Percentiles rank a stretch among this genome's conserved stretches.
These are phyloP conservation scores for Parathielavia appendiculata DNA, from an alignment of 495 filamentous ascomycete species.

Conservation along the genomic window DNA sequence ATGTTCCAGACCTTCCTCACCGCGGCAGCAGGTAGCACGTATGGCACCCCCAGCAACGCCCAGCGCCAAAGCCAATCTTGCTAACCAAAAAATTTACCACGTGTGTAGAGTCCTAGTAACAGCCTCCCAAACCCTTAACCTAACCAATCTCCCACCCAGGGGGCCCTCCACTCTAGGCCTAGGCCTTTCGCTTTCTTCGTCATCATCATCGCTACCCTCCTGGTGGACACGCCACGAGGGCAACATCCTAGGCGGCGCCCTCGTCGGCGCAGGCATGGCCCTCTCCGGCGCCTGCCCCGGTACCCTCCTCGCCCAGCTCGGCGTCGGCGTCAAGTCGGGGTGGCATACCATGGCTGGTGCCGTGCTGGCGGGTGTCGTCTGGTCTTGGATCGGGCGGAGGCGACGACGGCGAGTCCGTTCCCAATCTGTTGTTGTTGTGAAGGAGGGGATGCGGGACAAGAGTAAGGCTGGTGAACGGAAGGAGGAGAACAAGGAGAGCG, in stretches of 20 bases:
- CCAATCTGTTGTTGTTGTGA: too few relatives aligned
- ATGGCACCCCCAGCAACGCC: slow-evolving; percentile 25
- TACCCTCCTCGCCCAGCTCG: slow-evolving; percentile 51
- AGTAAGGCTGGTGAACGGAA: too few relatives aligned
- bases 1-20: slow-evolving; percentile 56
- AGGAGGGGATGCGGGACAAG: too few relatives aligned
- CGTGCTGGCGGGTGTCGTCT: slow-evolving; percentile 42
- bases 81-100: too few relatives aligned
- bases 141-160: slow-evolving; percentile 32
- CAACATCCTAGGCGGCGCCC: slow-evolving; percentile 51
- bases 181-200: too few relatives aligned
- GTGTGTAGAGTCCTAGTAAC: slow-evolving; percentile 31
- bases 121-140: slow-evolving; percentile 29
- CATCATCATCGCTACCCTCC: too few relatives aligned
- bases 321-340: slow-evolving; percentile 42
- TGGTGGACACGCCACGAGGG: slow-evolving; percentile 43
- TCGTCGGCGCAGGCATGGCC: slow-evolving; percentile 52
- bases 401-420: too few relatives aligned
- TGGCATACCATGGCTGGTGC: slow-evolving; percentile 40
- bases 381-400: slow-evolving; percentile 28
- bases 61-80: too few relatives aligned
- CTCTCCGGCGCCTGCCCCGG: slow-evolving; percentile 54
- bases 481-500: not conserved
- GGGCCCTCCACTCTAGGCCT: slow-evolving; percentile 37
- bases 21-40: slow-evolving; percentile 52